Percentiles rank a stretch among this genome's conserved stretches.
Evolutionary conservation across 331 rosid genomes (phyloP).

Genomic region (Phaseolus coccineus): DNA sequence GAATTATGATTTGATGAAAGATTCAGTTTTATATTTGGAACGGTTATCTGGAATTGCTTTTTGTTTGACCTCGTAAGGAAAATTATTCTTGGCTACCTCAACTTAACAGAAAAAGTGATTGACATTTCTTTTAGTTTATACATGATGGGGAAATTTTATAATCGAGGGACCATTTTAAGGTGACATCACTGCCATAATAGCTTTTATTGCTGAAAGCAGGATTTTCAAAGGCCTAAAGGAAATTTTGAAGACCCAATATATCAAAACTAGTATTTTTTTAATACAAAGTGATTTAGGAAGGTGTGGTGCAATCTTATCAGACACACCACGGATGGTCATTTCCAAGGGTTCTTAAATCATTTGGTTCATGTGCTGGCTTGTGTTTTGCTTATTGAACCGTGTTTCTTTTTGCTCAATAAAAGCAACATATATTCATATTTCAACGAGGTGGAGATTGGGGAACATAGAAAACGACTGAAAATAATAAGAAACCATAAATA

Average conservation of each 20-base stretch:
- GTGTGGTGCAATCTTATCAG: not conserved
- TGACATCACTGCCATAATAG: slow-evolving; percentile 1
- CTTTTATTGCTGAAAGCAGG: slow-evolving; percentile 13
- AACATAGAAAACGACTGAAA: not conserved
- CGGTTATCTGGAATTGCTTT: not conserved
- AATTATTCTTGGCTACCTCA: not conserved
- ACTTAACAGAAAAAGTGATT: not conserved
- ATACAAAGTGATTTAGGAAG: not conserved
- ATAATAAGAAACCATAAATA: not conserved
- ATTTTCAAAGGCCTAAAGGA: slow-evolving; percentile 8
- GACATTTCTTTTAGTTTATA: not conserved
- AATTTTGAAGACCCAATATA: not conserved
- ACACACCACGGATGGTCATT: slow-evolving; percentile 6
- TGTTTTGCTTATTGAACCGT: slow-evolving; percentile 4
- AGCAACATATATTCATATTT: not conserved
- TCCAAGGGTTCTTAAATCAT: slow-evolving; percentile 10
- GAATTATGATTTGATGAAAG: not conserved
- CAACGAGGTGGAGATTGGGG: not conserved
- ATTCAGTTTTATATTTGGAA: not conserved
- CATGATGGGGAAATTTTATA: not conserved
- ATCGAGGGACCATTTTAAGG: not conserved
- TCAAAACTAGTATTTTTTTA: not conserved
- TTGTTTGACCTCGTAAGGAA: slow-evolving; percentile 17
- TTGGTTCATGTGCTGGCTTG: slow-evolving; percentile 22
- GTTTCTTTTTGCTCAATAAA: slow-evolving; percentile 4